These are phyloP conservation scores for Lactarius sanguifluus DNA, from an alignment of 768 basidiomycete genomes.

Conservation along the genomic window DNA sequence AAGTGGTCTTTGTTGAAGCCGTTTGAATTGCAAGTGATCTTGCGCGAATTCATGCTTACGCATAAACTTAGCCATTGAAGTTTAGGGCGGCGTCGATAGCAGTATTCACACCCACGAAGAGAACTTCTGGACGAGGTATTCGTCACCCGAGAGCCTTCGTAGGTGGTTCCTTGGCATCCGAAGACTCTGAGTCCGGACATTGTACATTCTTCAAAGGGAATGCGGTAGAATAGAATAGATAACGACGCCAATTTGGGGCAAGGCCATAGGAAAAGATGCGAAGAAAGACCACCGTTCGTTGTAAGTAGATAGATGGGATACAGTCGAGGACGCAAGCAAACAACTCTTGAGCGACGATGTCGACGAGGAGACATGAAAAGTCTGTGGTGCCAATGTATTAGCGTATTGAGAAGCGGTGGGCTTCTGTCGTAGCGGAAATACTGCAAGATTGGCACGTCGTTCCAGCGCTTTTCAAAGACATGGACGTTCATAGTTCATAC, in stretches of 20 bases:
- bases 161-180: constrained; percentile 58
- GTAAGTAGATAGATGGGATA: constrained; percentile 41
- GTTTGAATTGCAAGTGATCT: constrained; percentile 42
- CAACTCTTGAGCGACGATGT: constrained; percentile 47
- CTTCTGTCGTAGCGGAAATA: too few species aligned
- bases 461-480: too few species aligned
- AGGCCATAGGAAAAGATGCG: constrained; percentile 62
- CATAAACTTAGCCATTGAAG: constrained; percentile 56
- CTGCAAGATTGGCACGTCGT: too few species aligned
- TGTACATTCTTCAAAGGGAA: constrained; percentile 48
- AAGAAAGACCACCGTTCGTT: constrained; percentile 57
- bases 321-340: constrained; percentile 57
- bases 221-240: constrained; percentile 60
- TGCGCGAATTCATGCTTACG: constrained; percentile 74
- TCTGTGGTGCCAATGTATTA: too few species aligned
- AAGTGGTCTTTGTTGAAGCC: constrained; percentile 40
- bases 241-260: constrained; percentile 47
- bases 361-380: too few species aligned
- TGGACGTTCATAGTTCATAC: too few species aligned
- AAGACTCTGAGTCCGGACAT: constrained; percentile 43
- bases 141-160: constrained; percentile 38
- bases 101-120: constrained; percentile 59
- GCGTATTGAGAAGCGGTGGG: too few species aligned
- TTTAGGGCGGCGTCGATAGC: constrained; percentile 63
- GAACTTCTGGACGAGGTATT: constrained; percentile 44